These are phyloP conservation scores for Daphne laureola DNA, from an alignment of 441 rosid genomes.

Conservation along the genomic window DNA sequence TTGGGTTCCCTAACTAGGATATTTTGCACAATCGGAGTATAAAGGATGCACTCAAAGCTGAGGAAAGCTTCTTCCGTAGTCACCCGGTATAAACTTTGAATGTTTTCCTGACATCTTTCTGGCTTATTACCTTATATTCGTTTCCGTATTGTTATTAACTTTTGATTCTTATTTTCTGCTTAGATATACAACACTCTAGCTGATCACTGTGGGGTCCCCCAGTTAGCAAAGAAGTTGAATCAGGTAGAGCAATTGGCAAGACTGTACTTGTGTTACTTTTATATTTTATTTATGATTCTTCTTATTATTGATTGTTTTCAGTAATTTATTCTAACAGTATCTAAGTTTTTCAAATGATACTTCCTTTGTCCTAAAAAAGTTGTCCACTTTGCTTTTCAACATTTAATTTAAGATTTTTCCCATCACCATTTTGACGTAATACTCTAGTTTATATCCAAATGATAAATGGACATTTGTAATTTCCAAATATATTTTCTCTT, in stretches of 20 bases:
- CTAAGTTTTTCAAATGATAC: too few species aligned
- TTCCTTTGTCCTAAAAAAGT: too few species aligned
- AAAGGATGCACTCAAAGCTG: constrained; percentile 43
- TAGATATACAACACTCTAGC: constrained; percentile 53
- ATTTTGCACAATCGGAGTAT: constrained; percentile 43
- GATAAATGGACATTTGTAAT: too few species aligned
- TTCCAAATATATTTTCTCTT: too few species aligned
- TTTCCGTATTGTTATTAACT: constrained; percentile 6
- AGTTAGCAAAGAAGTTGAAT: constrained; percentile 61
- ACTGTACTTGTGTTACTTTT: not conserved
- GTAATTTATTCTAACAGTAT: too few species aligned
- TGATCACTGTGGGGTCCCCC: constrained; percentile 54
- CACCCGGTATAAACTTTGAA: constrained; percentile 31
- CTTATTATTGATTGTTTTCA: not conserved
- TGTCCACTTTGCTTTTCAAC: too few species aligned
- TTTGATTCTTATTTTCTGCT: too few species aligned
- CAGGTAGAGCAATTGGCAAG: constrained; percentile 29
- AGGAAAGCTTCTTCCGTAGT: constrained; percentile 39
- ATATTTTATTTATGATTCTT: not conserved
- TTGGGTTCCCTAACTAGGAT: constrained; percentile 29
- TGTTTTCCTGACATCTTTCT: not conserved
- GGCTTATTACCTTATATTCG: not conserved
- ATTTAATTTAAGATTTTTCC: too few species aligned
- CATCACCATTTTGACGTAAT: too few species aligned
- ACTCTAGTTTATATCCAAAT: too few species aligned